A percentile compares a stretch with the other conserved stretches of the same genome.
These are phyloP conservation scores for Endocalyx cinctus DNA, from an alignment of 2,329 filamentous ascomycete genomes.

Conservation along the genomic window DNA sequence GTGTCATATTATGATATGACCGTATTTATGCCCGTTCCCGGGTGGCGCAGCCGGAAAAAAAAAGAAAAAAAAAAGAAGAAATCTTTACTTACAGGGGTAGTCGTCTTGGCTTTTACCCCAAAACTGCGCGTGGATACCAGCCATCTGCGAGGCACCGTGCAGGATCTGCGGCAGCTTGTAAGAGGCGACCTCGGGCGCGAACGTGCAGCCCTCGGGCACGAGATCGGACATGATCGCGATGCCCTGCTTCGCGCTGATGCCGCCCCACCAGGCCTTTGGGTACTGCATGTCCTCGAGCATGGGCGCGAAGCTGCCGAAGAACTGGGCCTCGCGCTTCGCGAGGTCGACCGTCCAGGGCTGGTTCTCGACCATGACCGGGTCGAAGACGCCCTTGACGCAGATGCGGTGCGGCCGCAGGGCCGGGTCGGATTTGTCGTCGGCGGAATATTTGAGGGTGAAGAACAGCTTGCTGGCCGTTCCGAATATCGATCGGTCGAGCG, in stretches of 20 bases:
- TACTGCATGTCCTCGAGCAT: constrained; percentile 25
- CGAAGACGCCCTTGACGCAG: constrained; percentile 36
- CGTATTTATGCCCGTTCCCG: no score
- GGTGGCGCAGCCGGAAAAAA: neutral
- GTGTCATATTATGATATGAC: no score
- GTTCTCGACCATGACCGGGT: constrained; percentile 27
- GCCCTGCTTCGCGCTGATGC: constrained; percentile 29
- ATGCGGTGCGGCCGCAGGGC: constrained; percentile 18
- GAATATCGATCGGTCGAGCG: constrained; percentile 16
- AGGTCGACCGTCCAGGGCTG: constrained; percentile 27
- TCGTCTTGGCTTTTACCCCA: constrained; percentile 27
- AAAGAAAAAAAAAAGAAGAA: neutral
- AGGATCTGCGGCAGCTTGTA: constrained; percentile 29
- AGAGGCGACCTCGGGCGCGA: constrained; percentile 26
- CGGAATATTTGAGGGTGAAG: constrained; percentile 19
- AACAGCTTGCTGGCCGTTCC: constrained; percentile 26
- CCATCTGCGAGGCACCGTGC: constrained; percentile 34
- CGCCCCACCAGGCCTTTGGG: constrained; percentile 33
- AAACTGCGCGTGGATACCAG: constrained; percentile 34
- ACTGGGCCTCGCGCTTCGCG: constrained; percentile 31
- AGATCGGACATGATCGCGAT: constrained; percentile 35
- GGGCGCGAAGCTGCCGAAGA: constrained; percentile 32
- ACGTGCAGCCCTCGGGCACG: constrained; percentile 26
- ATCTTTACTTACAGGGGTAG: constrained; percentile 17
- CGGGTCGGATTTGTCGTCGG: constrained; percentile 9